Conservation (phyloP, 2,329 filamentous ascomycete species). For the Cercospora janseana region DNA sequence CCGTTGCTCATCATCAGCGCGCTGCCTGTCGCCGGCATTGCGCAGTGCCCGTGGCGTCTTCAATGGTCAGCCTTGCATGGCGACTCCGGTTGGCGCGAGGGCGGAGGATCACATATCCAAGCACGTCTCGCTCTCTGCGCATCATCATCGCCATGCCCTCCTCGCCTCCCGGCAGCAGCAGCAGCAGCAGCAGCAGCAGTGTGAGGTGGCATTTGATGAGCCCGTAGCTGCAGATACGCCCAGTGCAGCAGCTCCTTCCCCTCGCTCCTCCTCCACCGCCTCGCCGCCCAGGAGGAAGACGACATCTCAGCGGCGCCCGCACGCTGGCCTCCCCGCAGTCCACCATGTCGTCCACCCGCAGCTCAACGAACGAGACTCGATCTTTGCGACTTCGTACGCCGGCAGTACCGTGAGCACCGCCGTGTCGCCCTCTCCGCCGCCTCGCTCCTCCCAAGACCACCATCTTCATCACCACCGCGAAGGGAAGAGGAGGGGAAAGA, state of each 20-base stretch:
- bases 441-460: constrained; percentile 3
- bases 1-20: not conserved
- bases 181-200: constrained; percentile 13
- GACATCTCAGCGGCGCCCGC: constrained; percentile 7
- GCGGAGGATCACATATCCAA: constrained; percentile 8
- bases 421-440: constrained; percentile 25
- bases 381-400: constrained; percentile 62
- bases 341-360: constrained; percentile 48
- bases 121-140: not conserved
- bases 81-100: constrained; percentile 4
- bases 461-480: constrained; percentile 15
- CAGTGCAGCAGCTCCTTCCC: not conserved
- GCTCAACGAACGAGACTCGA: constrained; percentile 61
- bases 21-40: not conserved
- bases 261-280: not conserved
- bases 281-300: constrained; percentile 2
- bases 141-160: not conserved
- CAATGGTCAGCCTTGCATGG: constrained; percentile 14
- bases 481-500: constrained; percentile 16
- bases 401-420: constrained; percentile 48
- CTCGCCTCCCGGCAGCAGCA: constrained; percentile 11
- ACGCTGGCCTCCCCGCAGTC: constrained; percentile 14
- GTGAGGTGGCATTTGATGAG: constrained; percentile 14
- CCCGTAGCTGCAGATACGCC: constrained; percentile 15
- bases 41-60: constrained; percentile 4